Evolutionary conservation across 257 asterid genomes (phyloP).

Genomic region (Misopates orontium): DNA sequence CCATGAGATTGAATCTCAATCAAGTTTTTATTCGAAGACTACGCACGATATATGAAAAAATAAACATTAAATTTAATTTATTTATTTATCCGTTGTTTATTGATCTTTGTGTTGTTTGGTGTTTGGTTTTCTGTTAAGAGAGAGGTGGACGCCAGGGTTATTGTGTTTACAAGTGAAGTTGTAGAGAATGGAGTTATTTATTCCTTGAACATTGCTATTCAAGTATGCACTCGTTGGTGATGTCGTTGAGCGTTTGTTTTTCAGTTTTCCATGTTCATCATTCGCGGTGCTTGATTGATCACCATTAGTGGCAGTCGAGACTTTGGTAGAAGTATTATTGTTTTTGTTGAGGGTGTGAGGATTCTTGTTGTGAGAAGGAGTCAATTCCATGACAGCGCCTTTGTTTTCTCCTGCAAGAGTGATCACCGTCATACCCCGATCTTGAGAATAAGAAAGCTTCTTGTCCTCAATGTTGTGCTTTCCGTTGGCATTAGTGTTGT

Average conservation of each 20-base stretch:
- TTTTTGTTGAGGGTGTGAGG: constrained; percentile 24
- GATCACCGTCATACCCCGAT: constrained; percentile 45
- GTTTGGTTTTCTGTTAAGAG: constrained; percentile 35
- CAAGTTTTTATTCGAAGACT: too few species aligned
- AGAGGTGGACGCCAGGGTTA: constrained; percentile 74
- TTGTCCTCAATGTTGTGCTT: constrained; percentile 26
- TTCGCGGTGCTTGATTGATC: constrained; percentile 33
- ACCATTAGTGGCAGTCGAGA: constrained; percentile 13
- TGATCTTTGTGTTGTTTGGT: not conserved
- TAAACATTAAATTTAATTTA: too few species aligned
- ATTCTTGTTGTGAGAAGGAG: constrained; percentile 37
- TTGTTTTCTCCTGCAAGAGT: constrained; percentile 78
- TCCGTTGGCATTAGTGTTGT: constrained; percentile 20
- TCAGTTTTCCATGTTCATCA: constrained; percentile 33
- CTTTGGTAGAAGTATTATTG: not conserved
- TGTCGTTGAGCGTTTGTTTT: constrained; percentile 25
- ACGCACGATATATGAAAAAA: too few species aligned
- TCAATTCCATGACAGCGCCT: constrained; percentile 77
- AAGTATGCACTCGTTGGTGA: constrained; percentile 45
- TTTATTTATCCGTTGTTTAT: too few species aligned
- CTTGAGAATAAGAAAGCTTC: constrained; percentile 27
- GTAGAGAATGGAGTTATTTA: constrained; percentile 69
- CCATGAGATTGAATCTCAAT: too few species aligned
- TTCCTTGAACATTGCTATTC: constrained; percentile 83
- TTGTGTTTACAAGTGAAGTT: constrained; percentile 39